phyloP scores from a whole-genome alignment of 176 grass and related monocot species.

The Triticum dicoccoides region DNA sequence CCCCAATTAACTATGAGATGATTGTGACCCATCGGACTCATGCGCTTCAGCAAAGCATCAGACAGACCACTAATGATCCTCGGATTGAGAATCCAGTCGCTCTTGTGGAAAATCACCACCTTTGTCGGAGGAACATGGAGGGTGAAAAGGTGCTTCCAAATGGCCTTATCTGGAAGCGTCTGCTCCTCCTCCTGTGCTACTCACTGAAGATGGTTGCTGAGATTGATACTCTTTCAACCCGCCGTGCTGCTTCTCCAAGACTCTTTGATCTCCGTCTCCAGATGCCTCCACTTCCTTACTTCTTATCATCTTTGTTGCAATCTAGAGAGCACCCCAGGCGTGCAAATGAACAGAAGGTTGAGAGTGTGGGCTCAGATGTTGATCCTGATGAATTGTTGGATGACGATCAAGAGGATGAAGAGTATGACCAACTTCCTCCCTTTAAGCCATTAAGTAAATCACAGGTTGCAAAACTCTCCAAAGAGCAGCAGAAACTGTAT shows the following conservation, averaged over 20 bases:
- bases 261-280: conserved; percentile 46
- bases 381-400: conserved; percentile 54
- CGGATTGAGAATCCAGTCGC: conserved; percentile 62
- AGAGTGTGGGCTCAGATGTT: conserved; percentile 40
- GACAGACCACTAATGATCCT: conserved; percentile 56
- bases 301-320: conserved; percentile 76
- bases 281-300: conserved; percentile 60
- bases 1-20: conserved; percentile 61
- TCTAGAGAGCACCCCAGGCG: conserved; percentile 68
- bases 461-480: conserved; percentile 79
- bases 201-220: conserved; percentile 74
- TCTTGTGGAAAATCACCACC: conserved; percentile 88
- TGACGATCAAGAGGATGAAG: conserved; percentile 50
- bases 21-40: conserved; percentile 49
- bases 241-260: conserved; percentile 38
- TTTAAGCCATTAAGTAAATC: conserved; percentile 86
- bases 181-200: conserved; percentile 76
- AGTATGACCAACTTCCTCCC: conserved; percentile 68
- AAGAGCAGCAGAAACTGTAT: conserved; percentile 74
- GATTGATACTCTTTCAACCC: conserved; percentile 58
- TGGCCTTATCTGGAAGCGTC: conserved; percentile 77
- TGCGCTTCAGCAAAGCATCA: conserved; percentile 67
- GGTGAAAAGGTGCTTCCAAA: conserved; percentile 82
- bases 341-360: conserved; percentile 38
- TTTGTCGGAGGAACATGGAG: conserved; percentile 64